Base-by-base conservation (phyloP, 768 basidiomycete species). In the Cubamyces lactineus region DNA sequence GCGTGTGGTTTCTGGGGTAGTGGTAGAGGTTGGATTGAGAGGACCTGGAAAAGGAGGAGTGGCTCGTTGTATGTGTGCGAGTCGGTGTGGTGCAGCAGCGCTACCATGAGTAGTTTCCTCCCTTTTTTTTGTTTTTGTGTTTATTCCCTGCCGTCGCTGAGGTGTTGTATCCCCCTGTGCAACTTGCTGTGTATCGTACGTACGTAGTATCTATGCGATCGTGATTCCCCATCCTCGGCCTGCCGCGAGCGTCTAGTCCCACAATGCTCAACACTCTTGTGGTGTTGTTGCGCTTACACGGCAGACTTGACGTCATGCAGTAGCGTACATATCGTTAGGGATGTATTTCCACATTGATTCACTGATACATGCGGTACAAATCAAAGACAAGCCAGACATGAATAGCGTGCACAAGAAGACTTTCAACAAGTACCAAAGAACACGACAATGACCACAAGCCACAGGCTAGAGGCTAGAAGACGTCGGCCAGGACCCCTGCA, bases 171-270 rank as follows among this genome's bases (percentile, higher is more conserved):
- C 30, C 24, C 28, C 48, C 7, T 50, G 57, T 58, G 48, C 57
- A 48, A 49, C 48, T 23, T 59, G 57, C 57, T 59, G 39, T 59
- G 57, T 59, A 59, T 59, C 21, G 57, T 59, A 59, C 48, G n/a
- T 51, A 59, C 19, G 46, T 47, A 34, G 19, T 56, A 38, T 39
- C 19, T 47, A 56, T 39, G 45, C 28, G 5, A 28, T 28, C 19
- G 17, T 24, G 34, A 34, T 34, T 34, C 34, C 34, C 34, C 34
- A 34, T 34, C 9, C 6, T 34, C 34, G 34, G 11, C 34, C 11
- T 11, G 34, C 34, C 9, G 34, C 34, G 34, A 34, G 34, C 34
- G 42, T 43, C 41, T 3, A 3, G 13, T 2, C n/a, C 41, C 15
- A 2, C 41, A 2, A 13, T 43, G 42, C 42, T n/a, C n/a, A n/a